Evolutionary conservation across 352 stramenopile genomes (phyloP).

Genomic region (Phytophthora brassicae): DNA sequence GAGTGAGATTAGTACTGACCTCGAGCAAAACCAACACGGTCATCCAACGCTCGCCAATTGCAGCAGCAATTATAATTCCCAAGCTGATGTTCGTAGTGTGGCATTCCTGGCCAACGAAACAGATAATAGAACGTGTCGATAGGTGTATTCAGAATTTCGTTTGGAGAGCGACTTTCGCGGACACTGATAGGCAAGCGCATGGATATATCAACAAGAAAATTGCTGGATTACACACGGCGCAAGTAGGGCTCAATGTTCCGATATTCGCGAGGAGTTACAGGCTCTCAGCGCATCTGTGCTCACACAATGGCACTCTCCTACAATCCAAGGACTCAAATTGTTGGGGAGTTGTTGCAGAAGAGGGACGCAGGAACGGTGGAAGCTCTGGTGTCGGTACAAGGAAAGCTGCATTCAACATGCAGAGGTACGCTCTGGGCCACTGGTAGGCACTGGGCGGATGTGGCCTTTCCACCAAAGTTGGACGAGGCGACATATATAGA

Average conservation of each 20-base stretch:
- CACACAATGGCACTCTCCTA: not conserved
- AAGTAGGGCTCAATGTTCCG: not conserved
- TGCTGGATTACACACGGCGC: too few relatives aligned
- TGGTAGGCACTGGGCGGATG: too few relatives aligned
- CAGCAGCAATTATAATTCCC: too few relatives aligned
- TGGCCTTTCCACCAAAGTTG: too few relatives aligned
- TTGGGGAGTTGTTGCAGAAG: not conserved
- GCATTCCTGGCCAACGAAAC: too few relatives aligned
- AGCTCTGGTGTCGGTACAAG: not conserved
- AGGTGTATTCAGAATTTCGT: not conserved
- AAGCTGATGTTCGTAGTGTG: too few relatives aligned
- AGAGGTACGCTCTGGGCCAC: too few relatives aligned
- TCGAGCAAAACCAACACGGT: too few relatives aligned
- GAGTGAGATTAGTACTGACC: too few relatives aligned
- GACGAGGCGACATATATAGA: too few relatives aligned
- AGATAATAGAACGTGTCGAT: not conserved
- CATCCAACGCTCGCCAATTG: too few relatives aligned
- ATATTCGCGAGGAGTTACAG: not conserved
- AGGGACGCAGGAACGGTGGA: not conserved
- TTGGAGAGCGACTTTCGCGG: not conserved
- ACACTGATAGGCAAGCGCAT: not conserved
- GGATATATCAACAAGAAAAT: not conserved
- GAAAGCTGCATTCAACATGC: too few relatives aligned
- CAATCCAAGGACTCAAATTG: not conserved
- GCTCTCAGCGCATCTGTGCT: not conserved